phyloP scores from a whole-genome alignment of 164 flowering plant species.

The Nelumbo lutea region DNA sequence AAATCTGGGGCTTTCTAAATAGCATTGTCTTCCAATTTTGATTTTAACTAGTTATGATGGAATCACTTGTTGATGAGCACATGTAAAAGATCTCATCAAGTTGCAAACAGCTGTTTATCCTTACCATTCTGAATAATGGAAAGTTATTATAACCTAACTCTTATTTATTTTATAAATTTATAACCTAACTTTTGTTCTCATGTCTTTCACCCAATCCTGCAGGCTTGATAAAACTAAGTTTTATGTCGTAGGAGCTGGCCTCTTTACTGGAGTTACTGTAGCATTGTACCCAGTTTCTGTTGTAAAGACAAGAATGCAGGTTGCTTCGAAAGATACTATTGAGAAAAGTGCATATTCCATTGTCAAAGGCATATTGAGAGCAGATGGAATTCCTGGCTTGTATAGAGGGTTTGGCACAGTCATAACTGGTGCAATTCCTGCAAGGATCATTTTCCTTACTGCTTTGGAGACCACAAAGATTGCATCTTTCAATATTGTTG shows the following conservation, averaged over 20 bases:
- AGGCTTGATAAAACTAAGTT: constrained; percentile 96
- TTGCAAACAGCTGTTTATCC: background rate
- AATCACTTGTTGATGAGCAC: no score
- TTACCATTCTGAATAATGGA: background rate
- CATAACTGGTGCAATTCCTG: constrained; percentile 93
- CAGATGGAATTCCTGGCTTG: constrained; percentile 86
- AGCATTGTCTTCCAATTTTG: no score
- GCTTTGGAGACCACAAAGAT: constrained; percentile 90
- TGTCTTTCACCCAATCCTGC: constrained; percentile 28
- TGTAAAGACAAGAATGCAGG: constrained; percentile 91
- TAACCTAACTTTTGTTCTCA: constrained; percentile 7
- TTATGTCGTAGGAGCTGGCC: constrained; percentile 92
- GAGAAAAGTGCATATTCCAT: constrained; percentile 77
- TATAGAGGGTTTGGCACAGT: constrained; percentile 96
- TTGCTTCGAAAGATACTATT: constrained; percentile 63
- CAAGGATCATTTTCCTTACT: constrained; percentile 81
- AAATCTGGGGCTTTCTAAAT: no score
- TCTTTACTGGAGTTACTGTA: constrained; percentile 88
- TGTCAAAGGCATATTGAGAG: constrained; percentile 52
- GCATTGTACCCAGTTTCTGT: constrained; percentile 90
- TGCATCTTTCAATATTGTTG: constrained; percentile 61
- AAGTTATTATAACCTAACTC: background rate
- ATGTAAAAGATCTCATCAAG: background rate
- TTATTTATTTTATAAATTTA: background rate
- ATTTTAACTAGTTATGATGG: no score